phyloP scores from a whole-genome alignment of 805 yeast species.

The Candida morakotiae region DNA sequence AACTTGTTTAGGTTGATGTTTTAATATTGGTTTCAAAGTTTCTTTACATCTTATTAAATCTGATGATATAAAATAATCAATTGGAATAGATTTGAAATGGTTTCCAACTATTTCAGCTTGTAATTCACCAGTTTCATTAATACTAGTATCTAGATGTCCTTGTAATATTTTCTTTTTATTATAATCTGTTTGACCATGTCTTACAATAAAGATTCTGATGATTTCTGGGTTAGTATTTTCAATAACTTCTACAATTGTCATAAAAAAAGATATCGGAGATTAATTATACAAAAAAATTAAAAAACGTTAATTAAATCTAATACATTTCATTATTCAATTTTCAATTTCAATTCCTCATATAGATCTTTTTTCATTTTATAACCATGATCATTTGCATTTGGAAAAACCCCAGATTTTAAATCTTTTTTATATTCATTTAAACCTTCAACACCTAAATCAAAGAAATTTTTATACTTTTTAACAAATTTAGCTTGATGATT shows the following conservation, averaged over 20 bases:
- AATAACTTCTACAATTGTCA: slow-evolving; percentile 16
- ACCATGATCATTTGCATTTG: slow-evolving; percentile 56
- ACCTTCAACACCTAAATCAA: slow-evolving; percentile 46
- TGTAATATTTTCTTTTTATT: slow-evolving; percentile 67
- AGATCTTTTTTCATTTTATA: slow-evolving; percentile 68
- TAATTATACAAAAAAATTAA: neutral
- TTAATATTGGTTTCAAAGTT: slow-evolving; percentile 47
- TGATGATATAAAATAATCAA: slow-evolving; percentile 48
- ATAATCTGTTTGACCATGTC: slow-evolving; percentile 85
- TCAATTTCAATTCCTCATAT: slow-evolving; percentile 23
- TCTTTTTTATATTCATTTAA: slow-evolving; percentile 55
- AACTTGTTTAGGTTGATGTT: slow-evolving; percentile 17
- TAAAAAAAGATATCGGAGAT: slow-evolving; percentile 6
- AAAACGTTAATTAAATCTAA: neutral
- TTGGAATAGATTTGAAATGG: slow-evolving; percentile 30
- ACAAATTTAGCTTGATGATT: slow-evolving; percentile 65
- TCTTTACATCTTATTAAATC: slow-evolving; percentile 58
- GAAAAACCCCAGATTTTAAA: slow-evolving; percentile 54
- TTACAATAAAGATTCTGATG: slow-evolving; percentile 55
- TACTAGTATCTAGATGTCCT: slow-evolving; percentile 67
- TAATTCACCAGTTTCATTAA: slow-evolving; percentile 56
- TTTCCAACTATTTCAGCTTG: slow-evolving; percentile 60
- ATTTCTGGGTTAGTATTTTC: slow-evolving; percentile 31
- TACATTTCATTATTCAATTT: slow-evolving; percentile 4
- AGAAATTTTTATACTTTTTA: slow-evolving; percentile 57